Conservation (phyloP, 208 protist genomes). For the Blechomonas ayalai region DNA sequence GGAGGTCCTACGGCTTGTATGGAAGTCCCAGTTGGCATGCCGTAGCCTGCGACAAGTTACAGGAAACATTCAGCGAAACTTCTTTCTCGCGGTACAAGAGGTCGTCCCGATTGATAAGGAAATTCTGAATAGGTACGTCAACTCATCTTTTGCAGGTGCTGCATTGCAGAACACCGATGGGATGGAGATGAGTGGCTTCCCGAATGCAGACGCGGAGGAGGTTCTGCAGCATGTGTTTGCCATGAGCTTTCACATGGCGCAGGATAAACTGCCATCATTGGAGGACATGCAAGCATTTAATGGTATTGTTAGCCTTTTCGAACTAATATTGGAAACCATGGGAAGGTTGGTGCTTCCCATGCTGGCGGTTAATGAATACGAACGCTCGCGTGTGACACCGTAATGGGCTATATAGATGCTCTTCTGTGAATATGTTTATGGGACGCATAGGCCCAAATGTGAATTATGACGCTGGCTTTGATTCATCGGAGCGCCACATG, state of each 20-base stretch:
- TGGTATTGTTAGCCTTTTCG: slow-evolving; percentile 23
- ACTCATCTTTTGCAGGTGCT: slow-evolving; percentile 17
- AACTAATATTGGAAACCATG: slow-evolving; percentile 27
- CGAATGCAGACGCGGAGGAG: slow-evolving; percentile 12
- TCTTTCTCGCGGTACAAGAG: slow-evolving; percentile 40
- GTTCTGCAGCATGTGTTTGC: slow-evolving; percentile 27
- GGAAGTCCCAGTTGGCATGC: slow-evolving; percentile 30
- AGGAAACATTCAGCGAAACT: slow-evolving; percentile 55
- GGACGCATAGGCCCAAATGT: no score
- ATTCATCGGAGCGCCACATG: no score
- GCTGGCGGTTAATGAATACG: slow-evolving; percentile 40
- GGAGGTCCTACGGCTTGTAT: slow-evolving; percentile 22
- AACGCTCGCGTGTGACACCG: slow-evolving; percentile 31
- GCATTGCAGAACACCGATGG: slow-evolving; percentile 10
- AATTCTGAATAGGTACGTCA: slow-evolving; percentile 24
- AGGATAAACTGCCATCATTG: slow-evolving; percentile 12
- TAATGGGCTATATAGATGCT: no score
- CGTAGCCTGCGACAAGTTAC: slow-evolving; percentile 39
- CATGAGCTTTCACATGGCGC: slow-evolving; percentile 40
- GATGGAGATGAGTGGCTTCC: slow-evolving; percentile 6
- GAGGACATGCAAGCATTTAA: slow-evolving; percentile 39
- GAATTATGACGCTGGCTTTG: no score
- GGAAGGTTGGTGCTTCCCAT: slow-evolving; percentile 23
- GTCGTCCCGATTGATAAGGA: slow-evolving; percentile 16
- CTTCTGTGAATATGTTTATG: no score